Base-by-base conservation (phyloP, 352 stramenopile genomes). In the Globisporangium cystogenes region DNA sequence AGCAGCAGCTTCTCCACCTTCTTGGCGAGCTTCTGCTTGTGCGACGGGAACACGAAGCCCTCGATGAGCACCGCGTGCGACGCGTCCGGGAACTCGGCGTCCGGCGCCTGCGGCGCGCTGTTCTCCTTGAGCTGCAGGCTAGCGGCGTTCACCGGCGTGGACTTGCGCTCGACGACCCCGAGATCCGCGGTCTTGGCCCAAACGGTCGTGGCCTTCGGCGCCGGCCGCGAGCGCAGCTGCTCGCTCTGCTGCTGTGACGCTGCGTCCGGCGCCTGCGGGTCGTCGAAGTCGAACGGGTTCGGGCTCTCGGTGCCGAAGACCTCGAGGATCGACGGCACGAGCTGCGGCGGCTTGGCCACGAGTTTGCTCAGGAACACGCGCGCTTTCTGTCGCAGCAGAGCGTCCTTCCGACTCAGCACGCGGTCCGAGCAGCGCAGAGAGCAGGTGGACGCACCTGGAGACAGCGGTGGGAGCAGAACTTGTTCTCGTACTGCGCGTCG, bases 301-400 rank as follows among this genome's bases (percentile, higher is more conserved):
- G 84, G 84, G 15, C 77, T 74, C 12, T 87, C 65, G 4, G 81
- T 91, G 31, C 84, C 84, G 64, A 94, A 94, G 8, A 94, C 75
- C 48, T 94, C 74, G 35, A 70, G 18, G 1, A 94, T 51, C 8
- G 84, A 90, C 26, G 84, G 84, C 37, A 92, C 67, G n/a, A 94
- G 67, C 51, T 94, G 84, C 31, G 82, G 78, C n/a, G 84, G 81
- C 49, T 92, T 94, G 45, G 76, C 60, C 29, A 65, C 71, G 5
- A 94, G 66, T 58, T 66, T 75, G 16, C 75, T 76, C n/a, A 88
- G 46, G 39, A 78, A 67, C 21, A 86, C 62, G 7, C 74, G 72
- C 41, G 79, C 79, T 83, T 87, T 90, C 84, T 94, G 55, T n/a
- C 10, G 45, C 11, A 55, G 39, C 16, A n/a, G n/a, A n/a, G n/a